Conservation (phyloP, 345 rosid genomes). For the Tarenaya hassleriana region DNA sequence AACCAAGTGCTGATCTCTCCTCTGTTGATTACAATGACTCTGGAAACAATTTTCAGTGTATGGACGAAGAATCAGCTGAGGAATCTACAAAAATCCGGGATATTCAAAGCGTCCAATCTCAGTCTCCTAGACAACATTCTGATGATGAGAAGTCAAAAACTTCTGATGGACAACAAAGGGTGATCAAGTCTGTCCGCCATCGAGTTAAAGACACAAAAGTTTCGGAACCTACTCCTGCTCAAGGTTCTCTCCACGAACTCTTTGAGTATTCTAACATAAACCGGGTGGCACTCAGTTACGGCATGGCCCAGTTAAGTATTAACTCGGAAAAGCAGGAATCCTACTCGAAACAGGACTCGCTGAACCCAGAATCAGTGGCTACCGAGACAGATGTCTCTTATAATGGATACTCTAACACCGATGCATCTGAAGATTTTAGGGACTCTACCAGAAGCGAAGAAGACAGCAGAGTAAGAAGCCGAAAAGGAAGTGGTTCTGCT, state of each 20-base stretch:
- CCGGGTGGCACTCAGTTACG: slow-evolving; percentile 29
- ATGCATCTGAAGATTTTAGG: slow-evolving; percentile 37
- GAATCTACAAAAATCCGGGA: slow-evolving; percentile 17
- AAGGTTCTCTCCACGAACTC: slow-evolving; percentile 26
- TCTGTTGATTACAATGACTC: slow-evolving; percentile 20
- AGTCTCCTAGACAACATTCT: slow-evolving; percentile 23
- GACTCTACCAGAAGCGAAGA: slow-evolving; percentile 34
- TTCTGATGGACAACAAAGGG: slow-evolving; percentile 16
- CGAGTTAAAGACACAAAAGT: slow-evolving; percentile 15
- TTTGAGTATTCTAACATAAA: slow-evolving; percentile 31
- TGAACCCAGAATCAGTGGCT: slow-evolving; percentile 29
- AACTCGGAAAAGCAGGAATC: slow-evolving; percentile 27
- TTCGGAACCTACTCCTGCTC: slow-evolving; percentile 8
- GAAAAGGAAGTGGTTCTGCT: slow-evolving; percentile 38
- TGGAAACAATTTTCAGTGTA: slow-evolving; percentile 9
- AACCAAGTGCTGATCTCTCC: slow-evolving; percentile 11
- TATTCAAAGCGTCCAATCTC: slow-evolving; percentile 23
- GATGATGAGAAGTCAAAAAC: slow-evolving; percentile 28
- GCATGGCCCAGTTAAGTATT: slow-evolving; percentile 25
- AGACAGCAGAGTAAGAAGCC: slow-evolving; percentile 23
- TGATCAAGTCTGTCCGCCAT: slow-evolving; percentile 23
- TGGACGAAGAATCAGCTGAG: slow-evolving; percentile 24
- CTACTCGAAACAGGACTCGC: slow-evolving; percentile 32
- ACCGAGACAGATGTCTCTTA: slow-evolving; percentile 43
- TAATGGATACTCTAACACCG: slow-evolving; percentile 30